These are phyloP conservation scores for Sporothrix globosa DNA, from an alignment of 2,329 filamentous ascomycete genomes.

Conservation along the genomic window DNA sequence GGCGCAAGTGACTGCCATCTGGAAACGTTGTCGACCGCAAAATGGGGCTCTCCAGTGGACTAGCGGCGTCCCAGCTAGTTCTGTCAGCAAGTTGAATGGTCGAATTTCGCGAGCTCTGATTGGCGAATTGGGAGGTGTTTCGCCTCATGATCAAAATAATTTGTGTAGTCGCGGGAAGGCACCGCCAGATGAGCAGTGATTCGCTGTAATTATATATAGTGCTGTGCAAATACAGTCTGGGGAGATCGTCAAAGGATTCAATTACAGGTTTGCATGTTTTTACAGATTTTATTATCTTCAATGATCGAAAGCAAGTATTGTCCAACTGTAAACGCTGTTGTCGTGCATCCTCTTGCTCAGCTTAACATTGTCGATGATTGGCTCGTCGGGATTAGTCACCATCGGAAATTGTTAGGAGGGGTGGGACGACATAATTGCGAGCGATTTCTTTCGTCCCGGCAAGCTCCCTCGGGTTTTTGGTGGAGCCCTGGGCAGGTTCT, in stretches of 20 bases:
- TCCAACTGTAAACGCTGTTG: not conserved
- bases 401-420: slow-evolving; percentile 17
- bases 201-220: not conserved
- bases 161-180: slow-evolving; percentile 4
- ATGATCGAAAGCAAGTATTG: not conserved
- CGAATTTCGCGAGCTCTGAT: slow-evolving; percentile 32
- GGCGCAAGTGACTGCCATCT: slow-evolving; percentile 20
- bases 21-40: slow-evolving; percentile 21
- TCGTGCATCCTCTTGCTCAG: slow-evolving; percentile 15
- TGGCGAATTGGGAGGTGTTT: slow-evolving; percentile 32
- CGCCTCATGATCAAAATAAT: slow-evolving; percentile 19
- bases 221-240: not conserved
- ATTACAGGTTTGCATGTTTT: not conserved
- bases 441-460: slow-evolving; percentile 37
- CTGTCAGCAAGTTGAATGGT: not conserved
- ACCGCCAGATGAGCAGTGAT: not conserved
- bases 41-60: slow-evolving; percentile 4
- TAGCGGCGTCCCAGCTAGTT: not conserved
- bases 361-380: slow-evolving; percentile 30
- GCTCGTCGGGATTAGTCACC: slow-evolving; percentile 26
- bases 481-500: slow-evolving; percentile 34
- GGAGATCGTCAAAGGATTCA: not conserved
- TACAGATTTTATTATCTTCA: not conserved
- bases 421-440: slow-evolving; percentile 34
- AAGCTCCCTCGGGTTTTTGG: slow-evolving; percentile 34